These are phyloP conservation scores for Debaryomyces robertsiae DNA, from an alignment of 1,139 yeast species.

Conservation along the genomic window DNA sequence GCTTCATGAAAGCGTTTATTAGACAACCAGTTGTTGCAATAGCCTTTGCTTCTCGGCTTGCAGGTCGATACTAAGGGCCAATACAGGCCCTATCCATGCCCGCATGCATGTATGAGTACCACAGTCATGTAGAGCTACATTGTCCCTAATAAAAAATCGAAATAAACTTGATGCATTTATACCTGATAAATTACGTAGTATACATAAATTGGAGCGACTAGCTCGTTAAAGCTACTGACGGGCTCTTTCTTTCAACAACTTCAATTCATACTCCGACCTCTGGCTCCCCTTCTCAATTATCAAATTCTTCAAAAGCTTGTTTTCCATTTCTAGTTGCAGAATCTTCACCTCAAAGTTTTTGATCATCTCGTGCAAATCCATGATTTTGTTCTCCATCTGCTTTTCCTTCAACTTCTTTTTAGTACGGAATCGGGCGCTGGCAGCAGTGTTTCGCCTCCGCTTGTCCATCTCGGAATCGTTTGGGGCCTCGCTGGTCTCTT, in stretches of 20 bases:
- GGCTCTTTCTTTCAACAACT: slow-evolving; percentile 38
- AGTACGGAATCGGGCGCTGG: slow-evolving; percentile 77
- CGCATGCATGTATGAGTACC: too few relatives aligned
- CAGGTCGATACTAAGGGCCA: too few relatives aligned
- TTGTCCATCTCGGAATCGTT: slow-evolving; percentile 55
- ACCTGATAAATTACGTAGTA: slow-evolving; percentile 7
- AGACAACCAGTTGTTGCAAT: too few relatives aligned
- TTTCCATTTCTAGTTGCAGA: slow-evolving; percentile 61
- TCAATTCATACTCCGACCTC: slow-evolving; percentile 44
- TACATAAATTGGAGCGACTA: not conserved
- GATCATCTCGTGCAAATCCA: slow-evolving; percentile 63
- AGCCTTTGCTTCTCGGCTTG: too few relatives aligned
- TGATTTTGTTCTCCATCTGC: slow-evolving; percentile 73
- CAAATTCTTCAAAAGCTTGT: slow-evolving; percentile 63
- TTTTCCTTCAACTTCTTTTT: slow-evolving; percentile 83
- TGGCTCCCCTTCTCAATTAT: slow-evolving; percentile 66
- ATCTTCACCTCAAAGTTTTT: slow-evolving; percentile 60
- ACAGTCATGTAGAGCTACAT: too few relatives aligned
- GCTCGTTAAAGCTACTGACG: too few relatives aligned
- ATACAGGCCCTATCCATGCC: too few relatives aligned
- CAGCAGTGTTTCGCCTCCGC: slow-evolving; percentile 77
- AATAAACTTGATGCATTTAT: not conserved
- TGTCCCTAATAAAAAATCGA: too few relatives aligned
- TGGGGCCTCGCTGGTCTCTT: slow-evolving; percentile 7
- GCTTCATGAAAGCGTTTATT: too few relatives aligned